These are phyloP conservation scores for Coleophoma cylindrospora DNA, from an alignment of 2,329 filamentous ascomycete genomes.

Conservation along the genomic window DNA sequence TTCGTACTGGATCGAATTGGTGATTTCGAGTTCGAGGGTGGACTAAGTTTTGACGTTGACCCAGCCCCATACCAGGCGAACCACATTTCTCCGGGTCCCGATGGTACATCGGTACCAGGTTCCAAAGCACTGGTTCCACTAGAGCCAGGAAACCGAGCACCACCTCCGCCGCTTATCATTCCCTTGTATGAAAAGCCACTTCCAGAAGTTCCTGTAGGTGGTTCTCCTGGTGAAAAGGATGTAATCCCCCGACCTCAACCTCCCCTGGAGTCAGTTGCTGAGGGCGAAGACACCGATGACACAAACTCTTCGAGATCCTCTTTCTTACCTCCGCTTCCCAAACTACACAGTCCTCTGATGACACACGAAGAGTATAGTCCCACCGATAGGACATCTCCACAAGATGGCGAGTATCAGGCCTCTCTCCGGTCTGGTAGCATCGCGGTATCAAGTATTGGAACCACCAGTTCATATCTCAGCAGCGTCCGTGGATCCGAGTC, in stretches of 20 bases:
- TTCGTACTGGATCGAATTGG: conserved; percentile 82
- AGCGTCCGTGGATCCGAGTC: conserved; percentile 70
- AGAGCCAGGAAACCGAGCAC: conserved; percentile 32
- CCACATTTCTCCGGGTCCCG: background rate
- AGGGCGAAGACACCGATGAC: conserved; percentile 27
- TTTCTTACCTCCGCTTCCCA: conserved; percentile 51
- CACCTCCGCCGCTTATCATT: conserved; percentile 39
- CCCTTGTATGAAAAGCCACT: conserved; percentile 60
- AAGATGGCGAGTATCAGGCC: conserved; percentile 45
- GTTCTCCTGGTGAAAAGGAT: conserved; percentile 22
- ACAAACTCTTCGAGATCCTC: conserved; percentile 37
- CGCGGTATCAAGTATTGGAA: conserved; percentile 71
- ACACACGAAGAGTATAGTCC: conserved; percentile 43
- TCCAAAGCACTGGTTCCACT: background rate
- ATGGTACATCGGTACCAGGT: conserved; percentile 25
- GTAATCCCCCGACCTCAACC: conserved; percentile 3
- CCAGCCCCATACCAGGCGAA: conserved; percentile 12
- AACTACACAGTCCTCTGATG: conserved; percentile 46
- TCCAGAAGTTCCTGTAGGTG: conserved; percentile 51
- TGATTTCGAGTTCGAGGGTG: conserved; percentile 74
- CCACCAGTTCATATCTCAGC: conserved; percentile 72
- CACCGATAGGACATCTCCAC: conserved; percentile 35
- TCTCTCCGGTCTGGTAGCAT: conserved; percentile 63
- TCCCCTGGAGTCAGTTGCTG: conserved; percentile 9
- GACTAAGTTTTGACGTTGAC: conserved; percentile 46